Base-by-base conservation (phyloP, 1,284 basidiomycete genomes). In the Microbotryum lychnidis-dioicae region DNA sequence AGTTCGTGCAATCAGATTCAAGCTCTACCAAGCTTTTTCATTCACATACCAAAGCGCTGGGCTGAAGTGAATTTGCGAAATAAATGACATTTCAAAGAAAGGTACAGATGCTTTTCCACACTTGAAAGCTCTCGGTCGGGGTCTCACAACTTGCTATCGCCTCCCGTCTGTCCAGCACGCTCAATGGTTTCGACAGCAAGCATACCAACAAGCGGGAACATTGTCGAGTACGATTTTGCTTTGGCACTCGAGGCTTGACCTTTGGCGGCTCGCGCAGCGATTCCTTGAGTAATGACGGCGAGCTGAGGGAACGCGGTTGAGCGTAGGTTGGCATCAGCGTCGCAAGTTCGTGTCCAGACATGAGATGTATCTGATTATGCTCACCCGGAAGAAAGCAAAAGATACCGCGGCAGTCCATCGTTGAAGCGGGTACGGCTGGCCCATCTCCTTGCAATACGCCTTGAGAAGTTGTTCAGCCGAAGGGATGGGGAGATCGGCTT, bases 271-370 rank as follows among this genome's bases (percentile, higher is more conserved):
- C 94, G 83, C 6, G 94, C 93, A 1, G 92, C 90, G 63, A 97
- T 94, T 4, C 93, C 93, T 76, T 97, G 93, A 1, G 83, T 79
- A 69, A 97, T 97, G 63, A 97, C 83, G 0, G 90, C 83, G 46
- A 89, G 77, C 86, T 91, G 66, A 7, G 25, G 55, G 37, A 42
- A 42, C 12, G 37, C 37, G 3, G 48, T 42, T 9, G 72, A 73
- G 68, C 69, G 73, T 8, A 67, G n/a, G 29, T 52, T 33, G 42
- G 9, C 33, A 2, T 25, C 49, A 23, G 10, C 27, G 23, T 50
- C 49, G 6, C 9, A 3, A 9, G 8, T 31, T 31, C 31, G 31
- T 31, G 45, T 70, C 60, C 21, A 73, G 69, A 65, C 68, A 71
- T 10, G 66, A 27, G 27, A 27, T 75, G 59, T 21, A 51, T 66